Evolutionary conservation across 768 basidiomycete species (phyloP).

Genomic region (Dendrothele bispora): DNA sequence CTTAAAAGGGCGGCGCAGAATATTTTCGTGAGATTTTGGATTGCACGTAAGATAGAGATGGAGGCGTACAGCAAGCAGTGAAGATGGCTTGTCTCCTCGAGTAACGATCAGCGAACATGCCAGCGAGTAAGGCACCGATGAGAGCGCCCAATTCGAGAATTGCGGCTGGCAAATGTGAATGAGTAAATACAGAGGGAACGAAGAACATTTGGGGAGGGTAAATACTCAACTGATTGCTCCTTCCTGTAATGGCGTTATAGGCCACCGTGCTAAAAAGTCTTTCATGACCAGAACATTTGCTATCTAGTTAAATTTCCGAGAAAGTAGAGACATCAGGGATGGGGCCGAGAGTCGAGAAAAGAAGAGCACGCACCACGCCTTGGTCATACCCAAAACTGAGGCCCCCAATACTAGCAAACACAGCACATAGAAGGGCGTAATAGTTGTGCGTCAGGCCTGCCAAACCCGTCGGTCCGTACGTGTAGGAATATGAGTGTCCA

Average conservation of each 20-base stretch:
- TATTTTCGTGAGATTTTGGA: too few species aligned
- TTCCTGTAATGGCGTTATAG: constrained; percentile 68
- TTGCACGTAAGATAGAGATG: background rate
- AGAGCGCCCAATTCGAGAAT: constrained; percentile 77
- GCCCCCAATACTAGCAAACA: constrained; percentile 71
- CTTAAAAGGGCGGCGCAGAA: constrained; percentile 29
- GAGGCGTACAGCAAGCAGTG: constrained; percentile 58
- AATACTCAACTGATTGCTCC: constrained; percentile 76
- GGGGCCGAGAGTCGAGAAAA: too few species aligned
- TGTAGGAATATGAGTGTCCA: constrained; percentile 56
- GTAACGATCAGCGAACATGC: constrained; percentile 65
- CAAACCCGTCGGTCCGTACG: constrained; percentile 70
- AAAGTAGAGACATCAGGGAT: too few species aligned
- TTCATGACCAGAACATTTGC: constrained; percentile 85
- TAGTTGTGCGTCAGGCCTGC: constrained; percentile 63
- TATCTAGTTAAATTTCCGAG: too few species aligned
- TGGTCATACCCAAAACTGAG: constrained; percentile 10
- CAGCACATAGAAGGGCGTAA: constrained; percentile 65
- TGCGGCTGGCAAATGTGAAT: constrained; percentile 56
- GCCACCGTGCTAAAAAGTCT: constrained; percentile 72
- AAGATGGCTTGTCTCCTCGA: constrained; percentile 71
- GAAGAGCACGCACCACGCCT: constrained; percentile 27
- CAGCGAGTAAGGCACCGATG: constrained; percentile 69
- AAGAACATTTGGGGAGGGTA: background rate
- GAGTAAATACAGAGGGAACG: background rate